A percentile compares a stretch with the other conserved stretches of the same genome.
These are phyloP conservation scores for Flaveria brownii DNA, from an alignment of 129 eudicot genomes.

Conservation along the genomic window DNA sequence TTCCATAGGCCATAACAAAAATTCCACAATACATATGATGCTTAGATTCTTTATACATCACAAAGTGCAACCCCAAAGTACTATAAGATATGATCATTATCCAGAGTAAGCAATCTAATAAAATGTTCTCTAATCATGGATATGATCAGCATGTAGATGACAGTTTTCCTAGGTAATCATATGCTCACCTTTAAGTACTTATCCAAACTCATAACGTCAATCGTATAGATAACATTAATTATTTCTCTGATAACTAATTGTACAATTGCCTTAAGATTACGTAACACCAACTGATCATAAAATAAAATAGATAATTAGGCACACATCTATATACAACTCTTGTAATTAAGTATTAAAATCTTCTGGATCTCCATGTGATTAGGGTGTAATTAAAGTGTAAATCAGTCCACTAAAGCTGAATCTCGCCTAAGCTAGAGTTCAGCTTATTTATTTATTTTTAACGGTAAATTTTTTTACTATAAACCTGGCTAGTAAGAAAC, in stretches of 20 bases:
- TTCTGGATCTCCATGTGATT: neutral
- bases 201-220: slow-evolving; percentile 19
- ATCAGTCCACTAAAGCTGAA: neutral
- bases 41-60: slow-evolving; percentile 6
- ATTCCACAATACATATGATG: neutral
- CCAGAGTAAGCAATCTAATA: neutral
- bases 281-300: too few relatives aligned
- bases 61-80: neutral
- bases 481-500: too few relatives aligned
- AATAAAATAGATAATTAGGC: neutral
- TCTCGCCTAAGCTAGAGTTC: too few relatives aligned
- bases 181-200: slow-evolving; percentile 21
- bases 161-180: neutral
- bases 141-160: slow-evolving; percentile 26
- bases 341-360: neutral
- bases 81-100: slow-evolving; percentile 4
- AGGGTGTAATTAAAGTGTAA: too few relatives aligned
- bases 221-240: neutral
- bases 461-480: too few relatives aligned
- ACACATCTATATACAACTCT: neutral
- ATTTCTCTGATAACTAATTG: neutral
- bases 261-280: neutral
- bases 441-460: too few relatives aligned
- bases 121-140: slow-evolving; percentile 12
- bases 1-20: slow-evolving; percentile 1